Evolutionary conservation across 257 asterid genomes (phyloP), one percentile per base, ranked within the genome.

Genomic region (Rauvolfia tetraphylla): DNA sequence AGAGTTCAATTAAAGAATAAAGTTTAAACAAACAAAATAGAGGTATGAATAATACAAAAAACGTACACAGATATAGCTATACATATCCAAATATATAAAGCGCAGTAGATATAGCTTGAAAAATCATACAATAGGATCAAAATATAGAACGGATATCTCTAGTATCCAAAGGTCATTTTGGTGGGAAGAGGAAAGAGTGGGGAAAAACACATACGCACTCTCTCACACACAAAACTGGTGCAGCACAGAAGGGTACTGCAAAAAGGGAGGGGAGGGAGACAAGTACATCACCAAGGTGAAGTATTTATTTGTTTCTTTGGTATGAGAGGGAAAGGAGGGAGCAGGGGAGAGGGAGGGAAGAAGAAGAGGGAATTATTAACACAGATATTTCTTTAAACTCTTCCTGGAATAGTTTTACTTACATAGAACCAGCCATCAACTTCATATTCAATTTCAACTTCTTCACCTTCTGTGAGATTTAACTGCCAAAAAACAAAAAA

Each of bases 381-480:
- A 34, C 29, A 66, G 29, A 66, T 36, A 36, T 3, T 8, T 22
- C n/a, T 25, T 9, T 27, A 6, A 23, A 36, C 49, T 58, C 29
- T 58, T 68, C 39, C 31, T 48, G 39, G 27, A 59, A 29, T 20
- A 68, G 25, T 34, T 63, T 66, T 80, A 94, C 98, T 95, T 88
- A 95, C 98, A 81, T 89, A 90, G 82, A 80, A 95, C 99, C 99
- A 95, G 84, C 99, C 99, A 86, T 95, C 99, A 75, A 95, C 98
- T 89, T 95, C 99, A 82, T 95, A 86, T 78, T 91, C 98, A 54
- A 95, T 93, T 84, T 93, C 98, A 75, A 95, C 83, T 42, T 91
- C 99, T 82, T 95, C 99, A 46, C 96, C 99, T 2, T 98, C 93
- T 7, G 92, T 90, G 80, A 95, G 90, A 87, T 89, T 90, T 34